phyloP scores from a whole-genome alignment of 257 asterid species.

The Catharanthus roseus region DNA sequence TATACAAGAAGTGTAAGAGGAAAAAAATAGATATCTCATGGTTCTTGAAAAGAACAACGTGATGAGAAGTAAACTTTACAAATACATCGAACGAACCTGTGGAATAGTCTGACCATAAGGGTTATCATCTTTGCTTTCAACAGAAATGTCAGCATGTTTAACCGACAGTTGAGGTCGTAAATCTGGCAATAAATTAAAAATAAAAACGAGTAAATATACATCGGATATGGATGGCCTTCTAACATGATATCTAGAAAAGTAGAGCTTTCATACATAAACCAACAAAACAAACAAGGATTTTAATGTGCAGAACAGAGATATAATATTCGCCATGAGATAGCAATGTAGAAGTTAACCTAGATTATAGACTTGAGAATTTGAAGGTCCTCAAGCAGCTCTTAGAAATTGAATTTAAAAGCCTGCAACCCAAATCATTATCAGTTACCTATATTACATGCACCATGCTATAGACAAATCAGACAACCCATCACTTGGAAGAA shows the following conservation, averaged over 20 bases:
- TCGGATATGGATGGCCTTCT: not conserved
- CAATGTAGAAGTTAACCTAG: conserved; percentile 49
- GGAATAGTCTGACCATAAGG: conserved; percentile 21
- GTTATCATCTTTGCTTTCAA: conserved; percentile 16
- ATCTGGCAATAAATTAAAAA: conserved; percentile 31
- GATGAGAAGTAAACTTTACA: conserved; percentile 1
- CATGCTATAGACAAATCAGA: conserved; percentile 19
- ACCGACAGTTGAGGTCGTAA: conserved; percentile 16
- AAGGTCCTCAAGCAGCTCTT: conserved; percentile 67
- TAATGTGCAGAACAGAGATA: not conserved
- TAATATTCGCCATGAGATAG: conserved; percentile 35
- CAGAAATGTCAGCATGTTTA: conserved; percentile 20
- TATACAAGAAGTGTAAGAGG: conserved; percentile 14
- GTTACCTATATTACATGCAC: conserved; percentile 30
- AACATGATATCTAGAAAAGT: not conserved
- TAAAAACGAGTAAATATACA: conserved; percentile 11
- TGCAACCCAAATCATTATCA: conserved; percentile 55
- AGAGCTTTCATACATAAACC: not conserved
- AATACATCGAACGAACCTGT: conserved; percentile 41
- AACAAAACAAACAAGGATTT: not conserved
- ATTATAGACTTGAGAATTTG: conserved; percentile 30
- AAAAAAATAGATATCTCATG: not conserved
- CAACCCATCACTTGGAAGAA: conserved; percentile 10
- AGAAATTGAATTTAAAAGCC: conserved; percentile 45
- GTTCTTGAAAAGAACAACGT: not conserved